Conservation (phyloP, 768 basidiomycete genomes). For the Lactifluus volemus region DNA sequence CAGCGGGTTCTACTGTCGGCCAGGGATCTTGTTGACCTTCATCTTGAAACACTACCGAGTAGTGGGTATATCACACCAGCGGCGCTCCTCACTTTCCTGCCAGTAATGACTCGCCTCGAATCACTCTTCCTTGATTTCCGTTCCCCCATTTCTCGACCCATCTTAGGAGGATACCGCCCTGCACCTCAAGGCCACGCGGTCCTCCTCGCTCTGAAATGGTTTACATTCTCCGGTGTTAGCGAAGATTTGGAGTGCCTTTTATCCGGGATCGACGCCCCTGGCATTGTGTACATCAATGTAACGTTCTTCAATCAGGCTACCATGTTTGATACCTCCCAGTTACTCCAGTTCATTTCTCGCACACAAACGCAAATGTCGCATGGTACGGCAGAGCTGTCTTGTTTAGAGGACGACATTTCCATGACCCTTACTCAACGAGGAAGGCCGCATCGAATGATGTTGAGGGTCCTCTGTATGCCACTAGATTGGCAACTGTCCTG, state of each 20-base stretch:
- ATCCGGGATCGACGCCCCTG: not conserved
- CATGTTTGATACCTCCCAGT: not conserved
- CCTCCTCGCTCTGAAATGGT: not conserved
- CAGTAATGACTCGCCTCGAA: not conserved
- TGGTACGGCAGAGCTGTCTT: not conserved
- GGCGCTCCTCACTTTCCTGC: not conserved
- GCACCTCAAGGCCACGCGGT: too few relatives aligned
- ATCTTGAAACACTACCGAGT: not conserved
- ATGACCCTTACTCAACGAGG: not conserved
- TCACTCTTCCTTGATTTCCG: not conserved
- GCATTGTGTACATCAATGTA: not conserved
- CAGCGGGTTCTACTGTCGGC: not conserved
- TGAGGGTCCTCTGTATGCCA: not conserved
- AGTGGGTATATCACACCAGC: not conserved
- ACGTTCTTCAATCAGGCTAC: not conserved
- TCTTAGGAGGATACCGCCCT: not conserved
- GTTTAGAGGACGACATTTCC: not conserved
- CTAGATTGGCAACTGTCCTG: not conserved
- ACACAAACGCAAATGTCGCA: not conserved
- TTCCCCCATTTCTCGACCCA: not conserved
- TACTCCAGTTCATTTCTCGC: not conserved
- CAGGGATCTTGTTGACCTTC: not conserved
- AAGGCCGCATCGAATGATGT: not conserved
- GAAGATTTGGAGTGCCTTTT: constrained; percentile 3
- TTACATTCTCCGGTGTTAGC: not conserved